Base-by-base conservation (phyloP, 352 stramenopile species). In the Phytophthora idaei region DNA sequence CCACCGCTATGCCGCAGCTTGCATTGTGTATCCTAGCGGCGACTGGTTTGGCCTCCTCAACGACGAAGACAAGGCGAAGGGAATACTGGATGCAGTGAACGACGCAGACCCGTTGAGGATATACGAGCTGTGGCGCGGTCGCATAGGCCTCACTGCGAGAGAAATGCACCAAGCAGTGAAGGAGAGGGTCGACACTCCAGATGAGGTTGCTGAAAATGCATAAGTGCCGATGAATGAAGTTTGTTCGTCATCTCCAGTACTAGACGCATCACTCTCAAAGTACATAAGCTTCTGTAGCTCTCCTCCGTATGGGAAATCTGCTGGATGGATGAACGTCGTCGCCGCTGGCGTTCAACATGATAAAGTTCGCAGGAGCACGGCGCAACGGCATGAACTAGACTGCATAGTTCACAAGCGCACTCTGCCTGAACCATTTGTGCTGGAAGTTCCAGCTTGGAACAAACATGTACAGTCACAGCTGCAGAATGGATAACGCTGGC, bases 41-140 rank as follows among this genome's bases (percentile, higher is more conserved):
- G 80, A 94, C 56, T 94, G 86, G 83, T 94, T 92, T 54, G 83
- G 83, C 2, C 63, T 90, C 1, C 51, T 94, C 1, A 94, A 94
- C 55, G 64, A 78, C 14, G 64, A 81, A 54, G 60, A 76, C 11
- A 85, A 88, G 50, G 81, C 76, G 0, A 66, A 76, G 31, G 48
- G 48, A 1, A 73, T 92, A 37, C 41, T 92, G 12, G 52, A 74
- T 0, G 80, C 80, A 2, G 54, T 89, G 44, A 69, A 72, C 6
- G 68, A 74, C 31, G 39, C 81, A 25, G 60, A 86, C 41, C 77
- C 81, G 25, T 61, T 90, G 51, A 67, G 75, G 4, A 44, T 91
- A 15, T 65, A 57, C 21, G 59, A 86, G 12, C 74, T 89, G 9
- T 94, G 85, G 85, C 80, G 85, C 10, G 85, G 85, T 14, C 84